These are phyloP conservation scores for Quercus mongolica DNA, from an alignment of 306 rosid genomes.

Conservation along the genomic window DNA sequence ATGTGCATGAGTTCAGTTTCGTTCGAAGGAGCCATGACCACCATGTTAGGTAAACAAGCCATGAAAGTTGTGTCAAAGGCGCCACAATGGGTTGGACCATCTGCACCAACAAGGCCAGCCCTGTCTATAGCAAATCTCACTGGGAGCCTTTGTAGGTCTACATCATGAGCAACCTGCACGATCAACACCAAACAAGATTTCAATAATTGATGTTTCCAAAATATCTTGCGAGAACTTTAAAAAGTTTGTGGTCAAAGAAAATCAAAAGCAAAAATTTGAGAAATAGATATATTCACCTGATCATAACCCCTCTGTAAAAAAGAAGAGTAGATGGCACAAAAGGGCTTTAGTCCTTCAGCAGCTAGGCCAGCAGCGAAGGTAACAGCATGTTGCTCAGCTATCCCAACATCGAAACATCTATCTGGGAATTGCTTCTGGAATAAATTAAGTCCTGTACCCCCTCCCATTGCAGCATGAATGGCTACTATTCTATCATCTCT, in stretches of 20 bases:
- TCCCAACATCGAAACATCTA: constrained; percentile 70
- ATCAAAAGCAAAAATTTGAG: not conserved
- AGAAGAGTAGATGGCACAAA: constrained; percentile 66
- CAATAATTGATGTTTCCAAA: not conserved
- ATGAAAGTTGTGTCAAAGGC: constrained; percentile 66
- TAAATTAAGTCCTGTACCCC: constrained; percentile 69
- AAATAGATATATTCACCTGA: constrained; percentile 39
- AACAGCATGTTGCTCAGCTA: constrained; percentile 70
- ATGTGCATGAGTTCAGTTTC: constrained; percentile 63
- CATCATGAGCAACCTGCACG: constrained; percentile 60
- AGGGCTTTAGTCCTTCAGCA: constrained; percentile 57
- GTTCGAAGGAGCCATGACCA: constrained; percentile 66
- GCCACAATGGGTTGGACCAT: constrained; percentile 75
- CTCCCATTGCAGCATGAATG: constrained; percentile 81
- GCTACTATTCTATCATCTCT: constrained; percentile 43
- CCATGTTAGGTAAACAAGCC: constrained; percentile 76
- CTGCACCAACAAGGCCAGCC: constrained; percentile 69
- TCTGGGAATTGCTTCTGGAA: constrained; percentile 53
- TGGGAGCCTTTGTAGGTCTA: constrained; percentile 64
- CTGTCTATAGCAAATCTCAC: constrained; percentile 63
- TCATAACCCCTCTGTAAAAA: constrained; percentile 65
- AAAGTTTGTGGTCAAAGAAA: not conserved
- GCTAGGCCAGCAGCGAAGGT: constrained; percentile 70
- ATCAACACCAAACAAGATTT: not conserved
- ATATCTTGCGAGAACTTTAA: too few species aligned